A percentile compares a stretch with the other conserved stretches of the same genome.
These are phyloP conservation scores for Dioscorea cayenensis DNA, from an alignment of 116 monocot genomes.

Conservation along the genomic window DNA sequence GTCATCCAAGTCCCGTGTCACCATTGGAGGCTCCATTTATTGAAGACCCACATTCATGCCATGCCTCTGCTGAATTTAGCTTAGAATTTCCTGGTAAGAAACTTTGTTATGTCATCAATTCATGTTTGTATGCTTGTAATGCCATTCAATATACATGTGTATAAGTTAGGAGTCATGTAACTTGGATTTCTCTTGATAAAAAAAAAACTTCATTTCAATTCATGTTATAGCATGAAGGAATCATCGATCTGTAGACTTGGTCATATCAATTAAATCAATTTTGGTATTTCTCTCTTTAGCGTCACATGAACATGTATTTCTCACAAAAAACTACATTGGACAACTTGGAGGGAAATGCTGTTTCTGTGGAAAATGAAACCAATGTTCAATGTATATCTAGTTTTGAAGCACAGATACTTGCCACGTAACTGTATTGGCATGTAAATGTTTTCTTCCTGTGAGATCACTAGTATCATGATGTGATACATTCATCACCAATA, in stretches of 20 bases:
- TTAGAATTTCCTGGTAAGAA: conserved; percentile 33
- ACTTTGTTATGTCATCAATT: neutral
- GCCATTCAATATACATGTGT: neutral
- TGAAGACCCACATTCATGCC: conserved; percentile 27
- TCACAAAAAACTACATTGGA: neutral
- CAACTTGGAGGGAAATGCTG: neutral
- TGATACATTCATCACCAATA: too few species aligned
- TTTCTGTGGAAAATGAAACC: too few species aligned
- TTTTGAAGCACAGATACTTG: too few species aligned
- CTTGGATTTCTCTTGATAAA: conserved; percentile 17
- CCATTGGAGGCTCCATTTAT: conserved; percentile 48
- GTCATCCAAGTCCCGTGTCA: conserved; percentile 68
- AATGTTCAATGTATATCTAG: too few species aligned
- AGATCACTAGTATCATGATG: too few species aligned
- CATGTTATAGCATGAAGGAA: neutral
- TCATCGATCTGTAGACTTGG: too few species aligned
- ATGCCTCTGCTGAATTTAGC: conserved; percentile 30
- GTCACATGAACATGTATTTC: neutral
- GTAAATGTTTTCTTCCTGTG: too few species aligned
- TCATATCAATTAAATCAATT: too few species aligned
- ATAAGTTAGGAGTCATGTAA: neutral
- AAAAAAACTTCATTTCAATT: conserved; percentile 27
- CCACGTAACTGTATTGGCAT: conserved; percentile 57
- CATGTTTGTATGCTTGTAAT: neutral
- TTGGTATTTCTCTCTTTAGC: too few species aligned